Evolutionary conservation across 148 eudicot genomes (phyloP).

Genomic region (Camellia lanceoleosa): DNA sequence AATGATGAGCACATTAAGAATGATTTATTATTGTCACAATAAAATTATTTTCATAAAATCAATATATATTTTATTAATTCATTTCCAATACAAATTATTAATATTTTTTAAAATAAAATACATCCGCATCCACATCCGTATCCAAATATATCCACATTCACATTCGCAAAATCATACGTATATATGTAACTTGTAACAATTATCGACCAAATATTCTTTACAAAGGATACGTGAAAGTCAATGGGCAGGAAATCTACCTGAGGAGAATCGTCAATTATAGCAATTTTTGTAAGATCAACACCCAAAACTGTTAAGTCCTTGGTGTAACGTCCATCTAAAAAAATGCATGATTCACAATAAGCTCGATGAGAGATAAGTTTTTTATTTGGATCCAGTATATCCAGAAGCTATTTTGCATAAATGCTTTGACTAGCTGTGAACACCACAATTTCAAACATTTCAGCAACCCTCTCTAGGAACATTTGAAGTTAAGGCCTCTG

Average conservation of each 20-base stretch:
- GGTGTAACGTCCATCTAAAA: conserved; percentile 76
- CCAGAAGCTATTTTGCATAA: conserved; percentile 81
- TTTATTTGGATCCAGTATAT: conserved; percentile 83
- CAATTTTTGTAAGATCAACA: conserved; percentile 91
- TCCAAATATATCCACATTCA: not conserved
- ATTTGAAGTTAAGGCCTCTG: conserved; percentile 77
- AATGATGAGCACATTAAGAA: too few species aligned
- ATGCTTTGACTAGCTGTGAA: conserved; percentile 98
- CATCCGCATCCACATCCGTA: too few species aligned
- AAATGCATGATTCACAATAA: conserved; percentile 90
- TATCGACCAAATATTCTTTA: not conserved
- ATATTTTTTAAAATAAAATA: too few species aligned
- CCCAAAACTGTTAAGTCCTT: conserved; percentile 93
- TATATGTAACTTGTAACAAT: too few species aligned
- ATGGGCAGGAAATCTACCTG: conserved; percentile 50
- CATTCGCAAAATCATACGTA: not conserved
- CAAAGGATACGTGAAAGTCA: conserved; percentile 9
- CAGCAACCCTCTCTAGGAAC: conserved; percentile 78
- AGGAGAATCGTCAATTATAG: conserved; percentile 88
- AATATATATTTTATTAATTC: too few species aligned
- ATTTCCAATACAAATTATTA: too few species aligned
- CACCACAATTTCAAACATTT: conserved; percentile 84
- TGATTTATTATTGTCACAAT: too few species aligned
- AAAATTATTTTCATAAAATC: too few species aligned
- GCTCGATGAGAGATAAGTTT: conserved; percentile 74